Percentiles rank a stretch among this genome's conserved stretches.
These are phyloP conservation scores for Leptomonas seymouri DNA, from an alignment of 208 protist genomes.

Conservation along the genomic window DNA sequence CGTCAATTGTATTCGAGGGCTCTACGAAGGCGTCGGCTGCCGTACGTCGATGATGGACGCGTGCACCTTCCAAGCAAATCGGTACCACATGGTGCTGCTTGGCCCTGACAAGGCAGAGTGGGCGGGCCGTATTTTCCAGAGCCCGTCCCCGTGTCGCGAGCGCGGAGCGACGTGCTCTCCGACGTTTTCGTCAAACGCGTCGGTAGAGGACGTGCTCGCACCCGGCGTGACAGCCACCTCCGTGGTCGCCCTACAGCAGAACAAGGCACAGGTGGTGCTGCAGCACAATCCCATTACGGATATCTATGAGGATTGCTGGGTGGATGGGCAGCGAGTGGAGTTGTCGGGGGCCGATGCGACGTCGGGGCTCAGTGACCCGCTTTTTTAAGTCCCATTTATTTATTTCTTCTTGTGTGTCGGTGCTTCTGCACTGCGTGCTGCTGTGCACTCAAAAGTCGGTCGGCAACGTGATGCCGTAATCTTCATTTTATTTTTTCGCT, in stretches of 20 bases:
- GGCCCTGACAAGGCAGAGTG: slow-evolving; percentile 35
- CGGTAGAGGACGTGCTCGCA: slow-evolving; percentile 23
- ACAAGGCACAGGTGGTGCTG: slow-evolving; percentile 52
- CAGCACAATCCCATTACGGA: slow-evolving; percentile 71
- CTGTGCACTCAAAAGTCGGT: too few relatives aligned
- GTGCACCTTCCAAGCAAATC: slow-evolving; percentile 54
- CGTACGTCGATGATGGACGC: slow-evolving; percentile 15
- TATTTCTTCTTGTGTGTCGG: neutral
- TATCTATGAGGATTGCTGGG: slow-evolving; percentile 49
- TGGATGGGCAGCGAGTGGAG: slow-evolving; percentile 36
- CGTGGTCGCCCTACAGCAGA: slow-evolving; percentile 21
- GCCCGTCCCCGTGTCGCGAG: neutral
- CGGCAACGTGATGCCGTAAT: too few relatives aligned
- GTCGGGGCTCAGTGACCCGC: slow-evolving; percentile 53
- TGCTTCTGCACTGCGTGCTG: neutral
- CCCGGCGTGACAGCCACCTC: slow-evolving; percentile 21
- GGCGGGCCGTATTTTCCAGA: slow-evolving; percentile 6
- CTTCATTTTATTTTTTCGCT: too few relatives aligned
- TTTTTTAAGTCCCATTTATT: slow-evolving; percentile 30
- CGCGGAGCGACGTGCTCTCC: neutral
- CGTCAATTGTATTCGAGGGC: slow-evolving; percentile 58
- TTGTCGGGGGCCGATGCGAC: slow-evolving; percentile 41
- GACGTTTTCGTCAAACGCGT: slow-evolving; percentile 5
- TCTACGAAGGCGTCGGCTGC: slow-evolving; percentile 74
- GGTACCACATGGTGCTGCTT: slow-evolving; percentile 62